phyloP scores from a whole-genome alignment of 768 basidiomycete genomes.

The Auricularia sp. region DNA sequence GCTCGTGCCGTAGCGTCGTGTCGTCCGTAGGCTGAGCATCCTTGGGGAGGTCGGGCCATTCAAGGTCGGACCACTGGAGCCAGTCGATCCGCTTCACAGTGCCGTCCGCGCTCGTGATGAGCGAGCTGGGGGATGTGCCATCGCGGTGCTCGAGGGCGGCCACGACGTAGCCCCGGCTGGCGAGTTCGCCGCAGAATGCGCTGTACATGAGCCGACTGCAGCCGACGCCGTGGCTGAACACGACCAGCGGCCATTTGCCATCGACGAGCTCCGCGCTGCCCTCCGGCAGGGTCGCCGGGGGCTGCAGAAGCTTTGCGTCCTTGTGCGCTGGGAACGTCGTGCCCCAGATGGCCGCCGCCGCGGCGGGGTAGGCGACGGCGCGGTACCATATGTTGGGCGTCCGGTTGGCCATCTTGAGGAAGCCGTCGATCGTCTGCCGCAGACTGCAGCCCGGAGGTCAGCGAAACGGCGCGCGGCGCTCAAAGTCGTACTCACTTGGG shows the following conservation, averaged over 20 bases:
- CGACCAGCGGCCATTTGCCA: slow-evolving; percentile 28
- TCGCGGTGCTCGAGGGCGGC: slow-evolving; percentile 39
- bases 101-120: slow-evolving; percentile 15
- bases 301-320: slow-evolving; percentile 17
- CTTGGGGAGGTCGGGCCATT: slow-evolving; percentile 24
- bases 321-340: slow-evolving; percentile 24
- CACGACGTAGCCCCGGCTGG: slow-evolving; percentile 36
- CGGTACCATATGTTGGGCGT: slow-evolving; percentile 21
- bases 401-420: slow-evolving; percentile 24
- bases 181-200: slow-evolving; percentile 35
- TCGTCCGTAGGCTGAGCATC: slow-evolving; percentile 22
- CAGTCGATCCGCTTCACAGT: slow-evolving; percentile 23
- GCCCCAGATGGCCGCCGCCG: slow-evolving; percentile 21
- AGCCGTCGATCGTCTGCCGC: slow-evolving; percentile 22
- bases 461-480: background rate
- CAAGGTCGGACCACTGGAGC: slow-evolving; percentile 22
- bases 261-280: no score
- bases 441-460: slow-evolving; percentile 13
- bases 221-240: slow-evolving; percentile 39
- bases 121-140: slow-evolving; percentile 32
- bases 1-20: slow-evolving; percentile 20
- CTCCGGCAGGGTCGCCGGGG: slow-evolving; percentile 7
- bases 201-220: slow-evolving; percentile 33
- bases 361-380: slow-evolving; percentile 15
- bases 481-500: background rate